Conservation (phyloP, 495 filamentous ascomycete species). For the Cercophora sp. region DNA sequence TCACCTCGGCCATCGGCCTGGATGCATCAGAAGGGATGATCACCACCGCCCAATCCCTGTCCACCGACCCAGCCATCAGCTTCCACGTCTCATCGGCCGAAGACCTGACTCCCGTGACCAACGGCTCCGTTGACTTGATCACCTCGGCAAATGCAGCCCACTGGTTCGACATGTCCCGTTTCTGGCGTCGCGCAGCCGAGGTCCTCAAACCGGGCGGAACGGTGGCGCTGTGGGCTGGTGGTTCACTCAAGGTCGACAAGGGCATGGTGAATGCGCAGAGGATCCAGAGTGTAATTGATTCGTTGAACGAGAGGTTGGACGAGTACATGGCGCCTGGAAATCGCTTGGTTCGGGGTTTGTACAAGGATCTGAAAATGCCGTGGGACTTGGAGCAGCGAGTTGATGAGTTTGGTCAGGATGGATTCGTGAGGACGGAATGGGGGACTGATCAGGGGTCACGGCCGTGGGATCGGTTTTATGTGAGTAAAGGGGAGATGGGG, state of each 20-base stretch:
- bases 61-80: slow-evolving; percentile 28
- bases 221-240: slow-evolving; percentile 52
- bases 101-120: slow-evolving; percentile 32
- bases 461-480: slow-evolving; percentile 13
- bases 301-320: slow-evolving; percentile 20
- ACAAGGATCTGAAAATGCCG: slow-evolving; percentile 45
- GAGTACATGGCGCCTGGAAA: slow-evolving; percentile 40
- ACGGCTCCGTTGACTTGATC: slow-evolving; percentile 48
- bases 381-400: slow-evolving; percentile 41
- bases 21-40: slow-evolving; percentile 57
- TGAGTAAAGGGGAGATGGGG: slow-evolving; percentile 17
- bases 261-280: slow-evolving; percentile 30
- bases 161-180: slow-evolving; percentile 60
- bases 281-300: slow-evolving; percentile 15
- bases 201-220: slow-evolving; percentile 54
- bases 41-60: slow-evolving; percentile 27
- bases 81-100: slow-evolving; percentile 48
- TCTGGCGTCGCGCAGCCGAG: slow-evolving; percentile 57
- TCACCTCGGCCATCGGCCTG: slow-evolving; percentile 46
- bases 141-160: slow-evolving; percentile 51
- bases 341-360: slow-evolving; percentile 29
- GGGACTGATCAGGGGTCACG: background rate
- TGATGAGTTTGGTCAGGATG: slow-evolving; percentile 35
- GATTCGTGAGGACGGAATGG: slow-evolving; percentile 43
- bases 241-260: slow-evolving; percentile 29